Evolutionary conservation across 768 basidiomycete species (phyloP), one percentile per base, ranked within the genome.

Genomic region (Fomitopsis serialis): DNA sequence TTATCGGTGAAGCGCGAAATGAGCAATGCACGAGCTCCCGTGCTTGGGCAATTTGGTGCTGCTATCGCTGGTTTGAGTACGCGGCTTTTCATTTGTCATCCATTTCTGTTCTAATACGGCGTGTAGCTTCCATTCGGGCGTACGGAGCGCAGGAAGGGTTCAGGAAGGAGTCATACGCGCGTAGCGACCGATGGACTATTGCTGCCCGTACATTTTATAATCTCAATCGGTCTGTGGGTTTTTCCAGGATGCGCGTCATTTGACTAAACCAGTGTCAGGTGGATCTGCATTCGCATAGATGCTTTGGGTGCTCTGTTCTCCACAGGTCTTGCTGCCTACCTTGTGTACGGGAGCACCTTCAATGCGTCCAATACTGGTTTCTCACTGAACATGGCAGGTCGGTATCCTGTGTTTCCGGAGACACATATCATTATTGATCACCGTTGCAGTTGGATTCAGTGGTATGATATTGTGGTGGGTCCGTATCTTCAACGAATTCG

Each of bases 1-100:
- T 70, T 82, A 15, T 73, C 77, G 3, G 75, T 81, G 56, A 83
- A 83, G 67, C 71, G 81, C 13, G 78, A 81, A 62, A 77, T 78
- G 78, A 78, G 74, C 48, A 78, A 77, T 53, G 72, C 74, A 2
- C 72, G 75, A 49, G 72, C 76, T 13, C 80, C 80, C 0, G 72
- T 81, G 2, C 70, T 78, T 55, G 75, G 74, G 27, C 76, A 79
- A 56, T 78, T 83, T 59, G 74, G 76, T 13, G 79, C 81, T 22
- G 77, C 79, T 0, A 74, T 82, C 35, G 63, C 75, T 24, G 82
- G 82, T 21, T 58, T 80, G n/a, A 66, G 75, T 76, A 53, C 47
- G 70, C 48, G 15, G 7, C 19, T n/a, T n/a, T 48, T 24, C 32
- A 24, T 12, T 19, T 5, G 17, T 24, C 2, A 29, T 17, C 11